phyloP scores from a whole-genome alignment of 805 yeast species.

The Saccharomyces eubayanus region DNA sequence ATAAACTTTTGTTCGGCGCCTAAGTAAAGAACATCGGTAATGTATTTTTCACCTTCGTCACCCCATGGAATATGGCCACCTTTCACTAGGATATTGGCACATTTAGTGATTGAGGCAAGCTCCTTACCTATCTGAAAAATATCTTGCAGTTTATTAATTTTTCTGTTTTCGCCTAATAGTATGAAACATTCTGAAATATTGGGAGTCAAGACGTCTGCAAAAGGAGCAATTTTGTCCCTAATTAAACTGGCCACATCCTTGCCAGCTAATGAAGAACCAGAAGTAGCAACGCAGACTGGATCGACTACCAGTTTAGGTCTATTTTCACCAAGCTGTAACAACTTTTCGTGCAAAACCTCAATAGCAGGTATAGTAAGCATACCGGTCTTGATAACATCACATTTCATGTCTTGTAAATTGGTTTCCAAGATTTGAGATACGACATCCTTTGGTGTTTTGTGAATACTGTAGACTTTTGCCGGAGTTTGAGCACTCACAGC shows the following conservation, averaged over 20 bases:
- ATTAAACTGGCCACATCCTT: conserved; percentile 34
- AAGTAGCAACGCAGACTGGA: conserved; percentile 78
- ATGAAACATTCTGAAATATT: conserved; percentile 58
- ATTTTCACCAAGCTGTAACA: conserved; percentile 26
- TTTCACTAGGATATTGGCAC: conserved; percentile 55
- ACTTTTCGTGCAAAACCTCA: conserved; percentile 34
- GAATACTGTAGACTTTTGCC: conserved; percentile 34
- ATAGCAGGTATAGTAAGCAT: conserved; percentile 56
- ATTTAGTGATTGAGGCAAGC: conserved; percentile 35
- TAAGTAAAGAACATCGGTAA: conserved; percentile 49
- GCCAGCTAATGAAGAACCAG: conserved; percentile 55
- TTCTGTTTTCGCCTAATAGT: conserved; percentile 23
- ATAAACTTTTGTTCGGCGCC: conserved; percentile 31
- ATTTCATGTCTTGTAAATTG: conserved; percentile 51
- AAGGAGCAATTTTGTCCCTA: conserved; percentile 38
- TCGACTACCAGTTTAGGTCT: conserved; percentile 51
- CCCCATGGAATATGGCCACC: conserved; percentile 71
- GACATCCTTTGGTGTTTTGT: conserved; percentile 36
- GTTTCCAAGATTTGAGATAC: conserved; percentile 44
- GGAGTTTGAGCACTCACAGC: conserved; percentile 77
- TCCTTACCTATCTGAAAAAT: conserved; percentile 33
- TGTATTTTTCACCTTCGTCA: conserved; percentile 22
- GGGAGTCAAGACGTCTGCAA: conserved; percentile 64
- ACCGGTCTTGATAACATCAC: conserved; percentile 72
- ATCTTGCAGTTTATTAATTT: conserved; percentile 34